phyloP scores from a whole-genome alignment of 805 yeast species.

The Komagataella populi region DNA sequence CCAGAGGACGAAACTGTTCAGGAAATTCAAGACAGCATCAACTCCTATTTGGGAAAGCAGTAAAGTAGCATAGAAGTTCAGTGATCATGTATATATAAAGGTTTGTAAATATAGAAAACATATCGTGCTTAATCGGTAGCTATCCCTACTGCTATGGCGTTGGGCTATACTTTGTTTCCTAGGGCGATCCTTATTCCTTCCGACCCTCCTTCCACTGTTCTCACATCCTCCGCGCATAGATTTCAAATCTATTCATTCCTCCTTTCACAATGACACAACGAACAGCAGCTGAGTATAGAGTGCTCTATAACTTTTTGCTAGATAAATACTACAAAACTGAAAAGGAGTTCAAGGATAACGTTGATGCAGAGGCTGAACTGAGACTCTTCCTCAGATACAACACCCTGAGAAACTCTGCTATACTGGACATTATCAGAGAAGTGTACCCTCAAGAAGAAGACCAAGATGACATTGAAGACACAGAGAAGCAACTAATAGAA shows the following conservation, averaged over 20 bases:
- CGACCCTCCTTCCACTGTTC: not conserved
- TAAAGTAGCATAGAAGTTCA: not conserved
- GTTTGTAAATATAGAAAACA: not conserved
- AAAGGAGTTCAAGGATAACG: not conserved
- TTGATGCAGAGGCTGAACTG: not conserved
- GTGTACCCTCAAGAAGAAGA: not conserved
- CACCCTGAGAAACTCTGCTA: not conserved
- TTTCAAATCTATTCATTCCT: not conserved
- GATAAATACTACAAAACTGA: not conserved
- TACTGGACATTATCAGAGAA: not conserved
- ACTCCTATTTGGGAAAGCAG: constrained; percentile 7
- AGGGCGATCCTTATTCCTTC: not conserved
- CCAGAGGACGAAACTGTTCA: constrained; percentile 50
- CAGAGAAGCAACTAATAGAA: not conserved
- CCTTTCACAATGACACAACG: not conserved
- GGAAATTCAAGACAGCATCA: constrained; percentile 31
- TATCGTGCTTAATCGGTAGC: not conserved
- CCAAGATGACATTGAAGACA: not conserved
- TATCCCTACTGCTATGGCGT: not conserved
- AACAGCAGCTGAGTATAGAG: constrained; percentile 1
- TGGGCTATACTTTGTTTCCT: no score
- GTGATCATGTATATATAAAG: not conserved
- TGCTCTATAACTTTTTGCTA: constrained; percentile 1
- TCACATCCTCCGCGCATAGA: not conserved
- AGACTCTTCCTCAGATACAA: not conserved